Evolutionary conservation across 225 moss, liverwort and hornwort genomes (phyloP), one percentile per base, ranked within the genome.

Genomic region (Physcomitrium patens): DNA sequence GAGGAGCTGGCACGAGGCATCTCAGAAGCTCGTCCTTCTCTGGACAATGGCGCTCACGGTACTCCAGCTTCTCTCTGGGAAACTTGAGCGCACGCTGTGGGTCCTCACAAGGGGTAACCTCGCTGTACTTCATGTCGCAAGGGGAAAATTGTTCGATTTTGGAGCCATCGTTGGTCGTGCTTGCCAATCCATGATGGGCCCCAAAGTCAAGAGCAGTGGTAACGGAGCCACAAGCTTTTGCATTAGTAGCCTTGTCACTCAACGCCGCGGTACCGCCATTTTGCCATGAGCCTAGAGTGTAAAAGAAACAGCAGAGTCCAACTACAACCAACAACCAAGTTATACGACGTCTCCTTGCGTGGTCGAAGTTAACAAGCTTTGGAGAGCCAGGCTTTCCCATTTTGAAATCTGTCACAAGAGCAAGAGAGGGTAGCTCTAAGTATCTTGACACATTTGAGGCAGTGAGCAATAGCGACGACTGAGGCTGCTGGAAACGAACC

Each of bases 71-170:
- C 0, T 71, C 93, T 9, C 91, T 78, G 7, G 94, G 82, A 47
- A 90, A 99, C 28, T 78, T 87, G 61, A 91, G 74, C 3, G 87
- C 78, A 14, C 97, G 80, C 17, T 50, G 31, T 8, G 47, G 20
- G 75, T 99, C 94, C 64, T 99, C 91, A 51, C 97, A 99, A 0
- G 97, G 94, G 3, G 94, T 99, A 48, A 74, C 72, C 88, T 99
- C 94, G 27, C 94, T 99, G 70, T 86, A 93, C 76, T 86, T 89
- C 77, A 89, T 73, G 74, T 83, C 86, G 72, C 97, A 99, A 41
- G 85, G 67, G n/a, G 90, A 81, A 15, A 91, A 79, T 14, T 83
- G 63, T 19, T 83, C 81, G 23, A 85, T 20, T 61, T 86, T 77
- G 19, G 79, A 65, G 0, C 80, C 81, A 41, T 86, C 90, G 0